Percentiles rank a stretch among this genome's conserved stretches.
Conservation (phyloP, 495 filamentous ascomycete genomes). For the Bacidia rubella region DNA sequence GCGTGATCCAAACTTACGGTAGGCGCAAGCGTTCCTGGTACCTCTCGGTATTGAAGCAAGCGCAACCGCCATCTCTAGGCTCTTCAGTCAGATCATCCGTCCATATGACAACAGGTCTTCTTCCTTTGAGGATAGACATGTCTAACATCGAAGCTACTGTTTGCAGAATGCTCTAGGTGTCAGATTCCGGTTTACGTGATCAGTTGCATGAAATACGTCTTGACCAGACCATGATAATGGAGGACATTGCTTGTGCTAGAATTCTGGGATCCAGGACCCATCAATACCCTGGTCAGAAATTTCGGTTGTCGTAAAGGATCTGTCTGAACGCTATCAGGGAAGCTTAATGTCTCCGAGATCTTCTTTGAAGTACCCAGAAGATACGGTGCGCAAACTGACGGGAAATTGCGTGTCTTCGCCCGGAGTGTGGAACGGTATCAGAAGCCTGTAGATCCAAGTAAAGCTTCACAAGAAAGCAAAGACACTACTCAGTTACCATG, state of each 20-base stretch:
- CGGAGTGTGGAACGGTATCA: slow-evolving; percentile 54
- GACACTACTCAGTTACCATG: slow-evolving; percentile 29
- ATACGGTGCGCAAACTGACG: slow-evolving; percentile 48
- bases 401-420: slow-evolving; percentile 58
- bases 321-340: slow-evolving; percentile 36
- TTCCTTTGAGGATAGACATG: too few species aligned
- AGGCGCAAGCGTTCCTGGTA: too few species aligned
- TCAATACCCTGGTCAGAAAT: slow-evolving; percentile 29
- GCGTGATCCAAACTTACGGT: too few species aligned
- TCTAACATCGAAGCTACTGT: too few species aligned
- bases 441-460: slow-evolving; percentile 38
- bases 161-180: too few species aligned
- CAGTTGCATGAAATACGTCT: too few species aligned
- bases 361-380: slow-evolving; percentile 78
- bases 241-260: slow-evolving; percentile 22
- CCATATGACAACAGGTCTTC: too few species aligned
- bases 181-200: too few species aligned
- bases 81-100: too few species aligned
- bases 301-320: not conserved
- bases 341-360: slow-evolving; percentile 61
- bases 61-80: too few species aligned
- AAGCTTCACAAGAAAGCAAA: slow-evolving; percentile 32
- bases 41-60: too few species aligned
- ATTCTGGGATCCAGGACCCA: slow-evolving; percentile 31
- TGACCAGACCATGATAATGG: not conserved